These are phyloP conservation scores for Bauhinia variegata DNA, from an alignment of 306 rosid genomes.

Conservation along the genomic window DNA sequence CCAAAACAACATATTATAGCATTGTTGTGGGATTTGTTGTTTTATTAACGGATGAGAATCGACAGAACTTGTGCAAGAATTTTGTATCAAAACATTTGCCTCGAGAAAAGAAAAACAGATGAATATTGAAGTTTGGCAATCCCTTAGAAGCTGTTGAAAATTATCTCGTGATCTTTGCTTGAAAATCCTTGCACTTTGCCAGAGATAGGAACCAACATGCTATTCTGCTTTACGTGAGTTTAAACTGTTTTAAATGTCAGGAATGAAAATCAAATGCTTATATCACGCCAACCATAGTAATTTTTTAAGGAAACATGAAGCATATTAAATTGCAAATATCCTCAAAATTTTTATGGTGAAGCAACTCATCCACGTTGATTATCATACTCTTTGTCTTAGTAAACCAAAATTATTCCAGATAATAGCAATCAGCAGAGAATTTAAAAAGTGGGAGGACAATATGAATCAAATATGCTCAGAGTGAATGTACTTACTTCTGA, in stretches of 20 bases:
- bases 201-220: background rate
- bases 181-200: background rate
- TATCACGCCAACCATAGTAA: background rate
- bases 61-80: background rate
- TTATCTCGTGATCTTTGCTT: slow-evolving; percentile 2
- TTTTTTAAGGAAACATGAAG: background rate
- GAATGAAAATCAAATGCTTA: background rate
- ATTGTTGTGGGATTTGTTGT: background rate
- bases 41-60: background rate
- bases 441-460: background rate
- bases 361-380: too few species aligned
- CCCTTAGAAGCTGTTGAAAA: background rate
- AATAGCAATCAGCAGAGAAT: slow-evolving; percentile 4
- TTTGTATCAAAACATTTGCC: too few species aligned
- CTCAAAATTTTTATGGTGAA: slow-evolving; percentile 3
- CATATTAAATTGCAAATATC: slow-evolving; percentile 15
- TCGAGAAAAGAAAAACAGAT: background rate
- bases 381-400: background rate
- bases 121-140: background rate
- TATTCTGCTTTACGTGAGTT: background rate
- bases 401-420: background rate
- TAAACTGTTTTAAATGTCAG: background rate
- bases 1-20: slow-evolving; percentile 10
- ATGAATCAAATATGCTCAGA: slow-evolving; percentile 5
- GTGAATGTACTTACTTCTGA: slow-evolving; percentile 68